Percentiles rank a stretch among this genome's conserved stretches.
Evolutionary conservation across 2,329 filamentous ascomycete species (phyloP).

Genomic region (Aspergillus bombycis): DNA sequence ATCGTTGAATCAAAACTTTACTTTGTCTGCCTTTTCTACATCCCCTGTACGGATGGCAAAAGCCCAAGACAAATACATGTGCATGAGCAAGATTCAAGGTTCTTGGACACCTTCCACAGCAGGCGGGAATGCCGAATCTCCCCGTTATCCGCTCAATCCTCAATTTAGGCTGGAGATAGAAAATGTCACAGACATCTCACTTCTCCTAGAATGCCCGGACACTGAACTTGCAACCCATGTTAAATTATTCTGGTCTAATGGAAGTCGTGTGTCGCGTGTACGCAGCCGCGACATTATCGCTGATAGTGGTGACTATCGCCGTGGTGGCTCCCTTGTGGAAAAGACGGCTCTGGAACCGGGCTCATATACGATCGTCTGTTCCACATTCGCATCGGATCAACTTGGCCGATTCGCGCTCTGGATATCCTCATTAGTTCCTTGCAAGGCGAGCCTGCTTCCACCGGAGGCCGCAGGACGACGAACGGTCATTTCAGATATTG

Average conservation of each 20-base stretch:
- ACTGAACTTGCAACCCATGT: conserved; percentile 77
- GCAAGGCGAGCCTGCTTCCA: conserved; percentile 63
- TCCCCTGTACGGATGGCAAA: conserved; percentile 62
- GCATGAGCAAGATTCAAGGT: conserved; percentile 62
- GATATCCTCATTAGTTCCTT: conserved; percentile 64
- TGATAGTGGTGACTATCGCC: conserved; percentile 86
- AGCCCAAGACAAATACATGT: conserved; percentile 63
- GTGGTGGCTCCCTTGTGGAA: conserved; percentile 74
- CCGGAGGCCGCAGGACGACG: conserved; percentile 76
- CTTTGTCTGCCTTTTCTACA: conserved; percentile 78
- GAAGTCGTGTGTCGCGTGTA: conserved; percentile 70
- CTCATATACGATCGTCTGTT: conserved; percentile 84
- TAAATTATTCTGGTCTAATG: conserved; percentile 77
- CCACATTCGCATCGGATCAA: conserved; percentile 84
- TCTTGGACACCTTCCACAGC: conserved; percentile 79
- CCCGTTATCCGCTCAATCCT: conserved; percentile 81
- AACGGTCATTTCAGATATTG: conserved; percentile 51
- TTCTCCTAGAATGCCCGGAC: conserved; percentile 71
- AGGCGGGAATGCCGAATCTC: conserved; percentile 78
- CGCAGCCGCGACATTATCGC: conserved; percentile 74
- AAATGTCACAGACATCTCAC: conserved; percentile 66
- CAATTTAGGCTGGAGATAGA: conserved; percentile 70
- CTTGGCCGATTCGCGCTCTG: conserved; percentile 73
- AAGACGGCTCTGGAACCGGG: conserved; percentile 66
- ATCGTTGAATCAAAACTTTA: conserved; percentile 76